Evolutionary conservation across 108 stramenopile species (phyloP).

Genomic region (Pseudonitzschia delicatissima): DNA sequence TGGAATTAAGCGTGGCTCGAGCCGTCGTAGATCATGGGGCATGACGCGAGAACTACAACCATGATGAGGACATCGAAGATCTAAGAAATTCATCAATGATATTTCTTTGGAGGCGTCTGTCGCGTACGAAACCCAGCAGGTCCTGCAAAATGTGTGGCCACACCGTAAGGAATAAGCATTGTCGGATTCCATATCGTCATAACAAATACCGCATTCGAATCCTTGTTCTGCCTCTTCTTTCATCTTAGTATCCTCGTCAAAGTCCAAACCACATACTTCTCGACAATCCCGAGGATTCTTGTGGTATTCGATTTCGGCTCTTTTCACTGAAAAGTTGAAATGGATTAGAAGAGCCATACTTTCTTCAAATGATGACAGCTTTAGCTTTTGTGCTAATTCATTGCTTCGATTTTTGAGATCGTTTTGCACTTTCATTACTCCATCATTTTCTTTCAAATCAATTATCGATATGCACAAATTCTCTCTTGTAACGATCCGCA

Average conservation of each 20-base stretch:
- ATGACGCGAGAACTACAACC: constrained; percentile 16
- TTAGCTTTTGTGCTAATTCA: constrained; percentile 6
- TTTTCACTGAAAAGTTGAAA: constrained; percentile 13
- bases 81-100: not conserved
- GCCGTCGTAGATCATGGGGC: not conserved
- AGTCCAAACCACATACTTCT: constrained; percentile 4
- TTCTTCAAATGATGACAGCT: not conserved
- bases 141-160: constrained; percentile 31
- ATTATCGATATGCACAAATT: not conserved
- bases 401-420: constrained; percentile 1
- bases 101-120: not conserved
- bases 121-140: constrained; percentile 29
- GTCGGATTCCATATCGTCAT: constrained; percentile 13
- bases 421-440: not conserved
- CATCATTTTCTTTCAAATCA: not conserved
- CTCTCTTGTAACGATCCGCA: not conserved
- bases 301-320: constrained; percentile 3
- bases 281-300: not conserved
- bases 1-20: not conserved
- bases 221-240: not conserved
- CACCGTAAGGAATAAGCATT: constrained; percentile 21
- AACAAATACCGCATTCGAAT: constrained; percentile 24
- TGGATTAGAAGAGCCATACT: constrained; percentile 6
- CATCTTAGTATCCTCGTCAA: not conserved
- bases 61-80: constrained; percentile 24